Conservation (phyloP, 83 land plant genomes). For the Picea mariana region DNA sequence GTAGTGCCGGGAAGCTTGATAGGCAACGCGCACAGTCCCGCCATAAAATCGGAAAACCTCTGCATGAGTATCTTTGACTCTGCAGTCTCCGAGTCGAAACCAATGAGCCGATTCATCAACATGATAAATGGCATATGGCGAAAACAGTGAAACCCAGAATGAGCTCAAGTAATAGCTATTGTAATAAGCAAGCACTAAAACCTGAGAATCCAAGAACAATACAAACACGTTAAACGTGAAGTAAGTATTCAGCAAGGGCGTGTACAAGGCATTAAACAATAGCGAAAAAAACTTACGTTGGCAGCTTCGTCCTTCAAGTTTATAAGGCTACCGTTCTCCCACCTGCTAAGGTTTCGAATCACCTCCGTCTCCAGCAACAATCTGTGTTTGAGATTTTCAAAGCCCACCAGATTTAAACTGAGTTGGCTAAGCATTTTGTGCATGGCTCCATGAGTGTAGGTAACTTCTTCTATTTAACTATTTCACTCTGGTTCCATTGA, state of each 20-base stretch:
- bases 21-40: not conserved
- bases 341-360: not conserved
- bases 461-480: too few relatives aligned
- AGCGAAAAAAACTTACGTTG: not conserved
- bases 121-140: slow-evolving; percentile 6
- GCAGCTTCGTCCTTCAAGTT: slow-evolving; percentile 4
- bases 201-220: too few relatives aligned
- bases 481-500: too few relatives aligned
- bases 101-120: slow-evolving; percentile 7
- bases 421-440: slow-evolving; percentile 13
- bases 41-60: slow-evolving; percentile 9
- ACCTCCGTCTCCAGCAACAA: slow-evolving; percentile 10
- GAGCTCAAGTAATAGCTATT: too few relatives aligned
- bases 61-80: not conserved
- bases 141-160: not conserved
- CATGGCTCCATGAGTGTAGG: slow-evolving; percentile 1
- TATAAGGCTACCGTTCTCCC: slow-evolving; percentile 3
- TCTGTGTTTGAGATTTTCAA: not conserved
- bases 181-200: too few relatives aligned
- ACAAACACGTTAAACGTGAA: too few relatives aligned
- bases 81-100: not conserved
- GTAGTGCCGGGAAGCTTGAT: slow-evolving; percentile 18
- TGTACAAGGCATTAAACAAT: too few relatives aligned
- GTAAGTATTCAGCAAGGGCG: too few relatives aligned
- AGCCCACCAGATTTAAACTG: slow-evolving; percentile 2